A percentile compares a stretch with the other conserved stretches of the same genome.
Evolutionary conservation across 768 basidiomycete genomes (phyloP).

Genomic region (Coprinopsis strossmayeri): DNA sequence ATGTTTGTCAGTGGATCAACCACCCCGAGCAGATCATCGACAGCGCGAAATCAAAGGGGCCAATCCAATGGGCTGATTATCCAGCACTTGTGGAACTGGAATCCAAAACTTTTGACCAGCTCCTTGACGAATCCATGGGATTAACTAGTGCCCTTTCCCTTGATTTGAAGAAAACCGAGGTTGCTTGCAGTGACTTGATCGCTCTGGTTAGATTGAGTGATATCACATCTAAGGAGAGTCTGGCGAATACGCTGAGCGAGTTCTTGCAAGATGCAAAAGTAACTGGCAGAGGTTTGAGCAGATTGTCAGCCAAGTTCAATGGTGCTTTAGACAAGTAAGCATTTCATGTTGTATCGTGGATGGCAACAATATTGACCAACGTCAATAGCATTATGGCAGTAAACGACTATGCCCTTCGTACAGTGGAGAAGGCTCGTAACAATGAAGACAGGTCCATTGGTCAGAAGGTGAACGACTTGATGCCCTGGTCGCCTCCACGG

Average conservation of each 20-base stretch:
- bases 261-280: constrained; percentile 60
- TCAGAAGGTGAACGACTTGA: constrained; percentile 25
- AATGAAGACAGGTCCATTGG: constrained; percentile 25
- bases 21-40: too few species aligned
- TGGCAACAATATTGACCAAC: too few species aligned
- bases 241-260: constrained; percentile 43
- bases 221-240: constrained; percentile 48
- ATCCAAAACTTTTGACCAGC: constrained; percentile 52
- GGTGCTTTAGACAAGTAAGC: constrained; percentile 70
- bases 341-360: too few species aligned
- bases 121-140: constrained; percentile 53
- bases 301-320: constrained; percentile 57
- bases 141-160: constrained; percentile 46
- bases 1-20: constrained; percentile 31
- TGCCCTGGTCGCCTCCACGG: constrained; percentile 30
- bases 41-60: too few species aligned
- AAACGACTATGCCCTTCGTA: constrained; percentile 57
- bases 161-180: constrained; percentile 70
- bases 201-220: constrained; percentile 59
- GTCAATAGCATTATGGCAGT: constrained; percentile 71
- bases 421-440: constrained; percentile 20
- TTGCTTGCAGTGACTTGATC: constrained; percentile 66
- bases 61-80: constrained; percentile 55
- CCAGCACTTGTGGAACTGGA: constrained; percentile 55
- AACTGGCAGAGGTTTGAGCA: constrained; percentile 53